A percentile compares a stretch with the other conserved stretches of the same genome.
Conservation (phyloP, 176 grass and related monocot species). For the Oropetium thomaeum region DNA sequence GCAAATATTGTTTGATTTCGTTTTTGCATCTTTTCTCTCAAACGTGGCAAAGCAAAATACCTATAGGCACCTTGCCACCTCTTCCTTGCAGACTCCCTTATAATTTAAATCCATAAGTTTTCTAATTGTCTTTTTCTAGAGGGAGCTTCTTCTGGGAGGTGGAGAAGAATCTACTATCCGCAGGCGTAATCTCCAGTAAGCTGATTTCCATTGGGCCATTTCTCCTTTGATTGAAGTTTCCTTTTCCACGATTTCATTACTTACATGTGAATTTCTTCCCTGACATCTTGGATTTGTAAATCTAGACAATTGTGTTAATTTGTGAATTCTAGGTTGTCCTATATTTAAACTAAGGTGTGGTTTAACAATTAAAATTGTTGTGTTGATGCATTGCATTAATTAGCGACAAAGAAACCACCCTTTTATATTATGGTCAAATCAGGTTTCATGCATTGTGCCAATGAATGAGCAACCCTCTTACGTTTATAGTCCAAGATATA, state of each 20-base stretch:
- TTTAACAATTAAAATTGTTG: background rate
- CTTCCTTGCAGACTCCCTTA: background rate
- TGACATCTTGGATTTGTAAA: background rate
- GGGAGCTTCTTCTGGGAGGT: constrained; percentile 71
- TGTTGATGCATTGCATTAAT: background rate
- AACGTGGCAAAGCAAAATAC: background rate
- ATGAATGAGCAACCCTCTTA: background rate
- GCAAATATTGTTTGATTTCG: background rate
- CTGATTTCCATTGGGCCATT: constrained; percentile 8
- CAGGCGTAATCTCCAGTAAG: constrained; percentile 70
- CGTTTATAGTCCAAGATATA: constrained; percentile 1
- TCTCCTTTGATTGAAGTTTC: constrained; percentile 11
- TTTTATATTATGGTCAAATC: background rate
- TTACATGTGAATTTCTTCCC: background rate
- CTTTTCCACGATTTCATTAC: background rate
- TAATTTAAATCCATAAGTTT: constrained; percentile 25
- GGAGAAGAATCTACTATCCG: constrained; percentile 68
- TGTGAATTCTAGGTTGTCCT: background rate
- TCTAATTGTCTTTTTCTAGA: constrained; percentile 50
- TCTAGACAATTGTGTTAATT: background rate
- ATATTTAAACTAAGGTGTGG: background rate
- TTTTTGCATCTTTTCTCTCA: background rate
- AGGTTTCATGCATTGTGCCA: background rate
- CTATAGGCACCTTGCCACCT: background rate
- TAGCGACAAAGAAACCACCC: background rate